These are phyloP conservation scores for Blastobotrys ciferrii DNA, from an alignment of 1,139 yeast genomes.

Conservation along the genomic window DNA sequence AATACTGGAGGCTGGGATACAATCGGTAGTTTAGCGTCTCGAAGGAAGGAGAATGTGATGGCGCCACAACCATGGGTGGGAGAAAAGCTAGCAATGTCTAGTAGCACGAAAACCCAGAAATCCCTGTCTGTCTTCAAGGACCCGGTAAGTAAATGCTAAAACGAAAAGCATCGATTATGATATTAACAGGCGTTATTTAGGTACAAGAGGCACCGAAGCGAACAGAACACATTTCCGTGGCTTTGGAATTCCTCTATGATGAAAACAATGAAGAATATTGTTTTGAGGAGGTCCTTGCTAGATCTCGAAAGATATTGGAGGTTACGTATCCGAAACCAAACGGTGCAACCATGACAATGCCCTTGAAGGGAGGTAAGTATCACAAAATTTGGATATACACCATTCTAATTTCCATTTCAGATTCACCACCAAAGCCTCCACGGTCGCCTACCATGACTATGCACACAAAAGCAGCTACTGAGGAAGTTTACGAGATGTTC, in stretches of 20 bases:
- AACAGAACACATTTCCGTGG: slow-evolving; percentile 59
- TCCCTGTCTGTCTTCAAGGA: slow-evolving; percentile 46
- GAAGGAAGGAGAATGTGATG: slow-evolving; percentile 65
- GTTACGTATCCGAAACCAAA: slow-evolving; percentile 20
- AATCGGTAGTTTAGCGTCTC: slow-evolving; percentile 50
- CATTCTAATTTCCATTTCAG: slow-evolving; percentile 14
- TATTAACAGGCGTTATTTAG: too few species aligned
- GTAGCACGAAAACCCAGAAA: slow-evolving; percentile 29
- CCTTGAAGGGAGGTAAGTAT: slow-evolving; percentile 26
- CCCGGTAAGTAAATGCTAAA: too few species aligned
- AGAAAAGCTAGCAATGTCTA: slow-evolving; percentile 49
- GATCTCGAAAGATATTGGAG: slow-evolving; percentile 38
- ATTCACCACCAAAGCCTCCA: slow-evolving; percentile 20
- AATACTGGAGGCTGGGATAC: slow-evolving; percentile 45
- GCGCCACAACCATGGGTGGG: slow-evolving; percentile 68
- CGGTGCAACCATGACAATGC: slow-evolving; percentile 20
- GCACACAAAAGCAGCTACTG: slow-evolving; percentile 71
- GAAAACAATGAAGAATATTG: slow-evolving; percentile 52
- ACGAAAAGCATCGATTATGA: too few species aligned
- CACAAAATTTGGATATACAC: neutral
- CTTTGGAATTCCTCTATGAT: slow-evolving; percentile 45
- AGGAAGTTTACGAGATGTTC: slow-evolving; percentile 75
- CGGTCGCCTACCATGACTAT: slow-evolving; percentile 70
- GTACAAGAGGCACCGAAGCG: slow-evolving; percentile 40
- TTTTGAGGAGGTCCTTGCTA: slow-evolving; percentile 61